Conservation (phyloP, 2,329 filamentous ascomycete genomes). For the Aspergillus texensis region DNA sequence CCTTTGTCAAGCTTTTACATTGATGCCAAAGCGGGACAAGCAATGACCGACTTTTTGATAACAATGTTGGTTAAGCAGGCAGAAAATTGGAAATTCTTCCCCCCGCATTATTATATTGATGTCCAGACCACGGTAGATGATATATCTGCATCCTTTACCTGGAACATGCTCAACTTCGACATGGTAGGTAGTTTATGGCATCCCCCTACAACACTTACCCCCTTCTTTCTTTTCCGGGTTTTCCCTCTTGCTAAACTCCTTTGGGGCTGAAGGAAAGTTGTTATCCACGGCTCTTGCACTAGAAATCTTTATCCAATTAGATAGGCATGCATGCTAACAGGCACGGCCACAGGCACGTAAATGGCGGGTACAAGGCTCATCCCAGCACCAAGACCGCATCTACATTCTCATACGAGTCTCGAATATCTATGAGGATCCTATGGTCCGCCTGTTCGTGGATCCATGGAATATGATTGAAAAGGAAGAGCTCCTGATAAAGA, state of each 20-base stretch:
- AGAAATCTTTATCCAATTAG: background rate
- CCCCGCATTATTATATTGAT: background rate
- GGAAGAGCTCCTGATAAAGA: background rate
- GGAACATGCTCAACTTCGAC: background rate
- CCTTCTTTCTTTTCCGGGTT: too few species aligned
- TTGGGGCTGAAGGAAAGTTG: too few species aligned
- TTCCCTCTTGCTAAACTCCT: too few species aligned
- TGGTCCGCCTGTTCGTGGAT: background rate
- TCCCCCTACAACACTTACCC: too few species aligned
- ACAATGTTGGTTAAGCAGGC: background rate
- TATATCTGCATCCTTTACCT: background rate
- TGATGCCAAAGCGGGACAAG: background rate
- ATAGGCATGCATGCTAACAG: background rate
- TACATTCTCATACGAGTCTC: background rate
- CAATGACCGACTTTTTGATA: background rate
- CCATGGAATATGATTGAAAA: background rate
- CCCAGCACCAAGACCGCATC: background rate
- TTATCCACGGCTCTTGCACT: background rate
- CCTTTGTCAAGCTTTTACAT: background rate
- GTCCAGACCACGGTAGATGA: background rate
- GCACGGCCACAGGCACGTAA: background rate
- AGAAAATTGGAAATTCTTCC: background rate
- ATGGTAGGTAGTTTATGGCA: background rate
- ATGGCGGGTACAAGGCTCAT: background rate
- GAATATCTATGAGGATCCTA: background rate